Conservation (phyloP, 306 rosid species). For the Dalbergia cochinchinensis region DNA sequence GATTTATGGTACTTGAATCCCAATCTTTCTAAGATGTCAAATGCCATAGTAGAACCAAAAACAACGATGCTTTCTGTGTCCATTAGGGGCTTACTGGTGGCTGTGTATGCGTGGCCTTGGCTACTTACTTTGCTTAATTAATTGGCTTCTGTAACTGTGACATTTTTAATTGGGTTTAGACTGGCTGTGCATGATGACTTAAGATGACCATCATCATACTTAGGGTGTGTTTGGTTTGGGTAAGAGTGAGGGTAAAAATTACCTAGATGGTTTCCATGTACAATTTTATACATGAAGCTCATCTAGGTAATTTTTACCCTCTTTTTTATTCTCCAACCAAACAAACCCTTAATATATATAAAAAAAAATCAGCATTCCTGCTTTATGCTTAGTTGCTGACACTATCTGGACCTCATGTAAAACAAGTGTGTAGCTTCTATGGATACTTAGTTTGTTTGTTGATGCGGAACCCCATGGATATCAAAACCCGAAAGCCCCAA, state of each 20-base stretch:
- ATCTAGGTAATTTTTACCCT: too few species aligned
- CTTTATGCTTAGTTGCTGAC: background rate
- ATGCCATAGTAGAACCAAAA: background rate
- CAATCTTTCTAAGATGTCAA: background rate
- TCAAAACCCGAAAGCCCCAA: too few species aligned
- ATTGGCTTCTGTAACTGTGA: background rate
- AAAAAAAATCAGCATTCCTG: too few species aligned
- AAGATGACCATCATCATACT: background rate
- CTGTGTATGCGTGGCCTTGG: background rate
- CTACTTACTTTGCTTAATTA: background rate
- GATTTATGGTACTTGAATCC: constrained; percentile 29
- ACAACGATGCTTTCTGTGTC: background rate
- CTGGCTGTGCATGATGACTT: background rate
- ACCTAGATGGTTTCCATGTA: too few species aligned
- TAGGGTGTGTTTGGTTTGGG: too few species aligned
- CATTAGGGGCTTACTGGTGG: background rate
- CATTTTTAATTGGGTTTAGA: background rate
- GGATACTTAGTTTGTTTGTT: too few species aligned
- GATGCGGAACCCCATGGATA: too few species aligned
- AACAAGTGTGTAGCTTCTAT: background rate
- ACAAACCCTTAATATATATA: too few species aligned
- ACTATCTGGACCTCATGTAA: background rate
- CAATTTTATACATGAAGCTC: too few species aligned
- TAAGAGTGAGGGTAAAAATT: too few species aligned
- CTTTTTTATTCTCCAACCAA: too few species aligned